Evolutionary conservation across 139 green algal species (phyloP), one percentile per base, ranked within the genome.

Genomic region (Chlamydomonas eustigma): DNA sequence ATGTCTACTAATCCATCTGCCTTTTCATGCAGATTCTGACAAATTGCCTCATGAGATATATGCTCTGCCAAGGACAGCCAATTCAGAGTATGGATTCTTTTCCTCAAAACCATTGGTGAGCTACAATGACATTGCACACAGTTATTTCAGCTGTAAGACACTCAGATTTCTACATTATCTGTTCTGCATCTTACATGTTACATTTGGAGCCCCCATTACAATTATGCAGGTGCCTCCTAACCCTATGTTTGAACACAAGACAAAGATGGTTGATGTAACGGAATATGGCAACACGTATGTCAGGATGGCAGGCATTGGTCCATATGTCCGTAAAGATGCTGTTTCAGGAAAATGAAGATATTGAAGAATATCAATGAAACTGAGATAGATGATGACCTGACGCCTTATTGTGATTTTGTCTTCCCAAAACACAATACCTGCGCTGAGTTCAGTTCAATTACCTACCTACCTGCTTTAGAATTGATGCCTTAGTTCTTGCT

Each of bases 61-160:
- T 50, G 68, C 74, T 18, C 82, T 92, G 35, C 87, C 87, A 2
- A 38, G 85, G n/a, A 90, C 85, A 5, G 73, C 44, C 25, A 92
- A 85, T 50, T 83, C 84, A 78, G 83, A 90, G 35, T 90, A 90
- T 50, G 87, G 87, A 12, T 90, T 89, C 73, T 85, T 80, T 33
- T 36, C 64, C 51, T 52, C 37, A 8, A 75, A 63, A 39, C 76
- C 75, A 32, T 32, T 79, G 64, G 64, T 76, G 76, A 79, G 44
- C 44, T n/a, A n/a, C n/a, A n/a, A n/a, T n/a, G n/a, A n/a, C n/a
- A n/a, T n/a, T n/a, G n/a, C n/a, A n/a, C n/a, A n/a, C n/a, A n/a
- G n/a, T n/a, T n/a, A n/a, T n/a, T n/a, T n/a, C n/a, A n/a, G n/a
- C n/a, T n/a, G n/a, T n/a, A n/a, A n/a, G n/a, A n/a, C n/a, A n/a